These are phyloP conservation scores for Leishmania arabica DNA, from an alignment of 208 protist genomes.

Conservation along the genomic window DNA sequence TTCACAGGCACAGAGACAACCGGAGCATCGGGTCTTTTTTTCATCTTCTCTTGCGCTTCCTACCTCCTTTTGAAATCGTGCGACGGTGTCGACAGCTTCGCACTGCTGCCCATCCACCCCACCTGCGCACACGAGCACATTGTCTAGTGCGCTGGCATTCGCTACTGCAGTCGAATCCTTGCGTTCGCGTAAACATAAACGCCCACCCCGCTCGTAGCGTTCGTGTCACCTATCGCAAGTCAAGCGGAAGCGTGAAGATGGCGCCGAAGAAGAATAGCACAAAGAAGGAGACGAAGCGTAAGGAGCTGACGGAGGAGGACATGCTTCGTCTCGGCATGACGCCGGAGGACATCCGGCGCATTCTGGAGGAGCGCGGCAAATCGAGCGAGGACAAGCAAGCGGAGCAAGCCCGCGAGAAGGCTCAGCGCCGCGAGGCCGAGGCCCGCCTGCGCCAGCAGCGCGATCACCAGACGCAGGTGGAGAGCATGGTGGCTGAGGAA, in stretches of 20 bases:
- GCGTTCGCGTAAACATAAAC: not conserved
- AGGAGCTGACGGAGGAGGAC: constrained; percentile 68
- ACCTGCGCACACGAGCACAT: not conserved
- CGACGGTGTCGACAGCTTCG: not conserved
- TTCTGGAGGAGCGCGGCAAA: constrained; percentile 69
- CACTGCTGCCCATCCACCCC: not conserved
- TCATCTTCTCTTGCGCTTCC: not conserved
- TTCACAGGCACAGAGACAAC: not conserved
- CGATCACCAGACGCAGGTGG: constrained; percentile 34
- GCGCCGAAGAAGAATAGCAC: constrained; percentile 53
- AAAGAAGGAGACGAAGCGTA: constrained; percentile 54
- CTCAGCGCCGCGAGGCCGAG: constrained; percentile 36
- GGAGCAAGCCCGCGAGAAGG: constrained; percentile 40
- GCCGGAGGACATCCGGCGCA: constrained; percentile 68
- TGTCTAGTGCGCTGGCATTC: not conserved
- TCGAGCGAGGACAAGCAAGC: constrained; percentile 60
- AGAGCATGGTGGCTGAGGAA: constrained; percentile 32
- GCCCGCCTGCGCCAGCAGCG: constrained; percentile 38
- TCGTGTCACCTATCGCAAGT: not conserved
- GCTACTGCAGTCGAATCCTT: not conserved
- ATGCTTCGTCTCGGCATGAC: constrained; percentile 82
- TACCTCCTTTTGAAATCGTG: not conserved
- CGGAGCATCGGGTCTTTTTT: not conserved
- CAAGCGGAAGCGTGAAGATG: constrained; percentile 25
- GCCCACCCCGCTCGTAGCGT: not conserved